Conservation (phyloP, 1,284 basidiomycete genomes). For the Trichosporon asahii region DNA sequence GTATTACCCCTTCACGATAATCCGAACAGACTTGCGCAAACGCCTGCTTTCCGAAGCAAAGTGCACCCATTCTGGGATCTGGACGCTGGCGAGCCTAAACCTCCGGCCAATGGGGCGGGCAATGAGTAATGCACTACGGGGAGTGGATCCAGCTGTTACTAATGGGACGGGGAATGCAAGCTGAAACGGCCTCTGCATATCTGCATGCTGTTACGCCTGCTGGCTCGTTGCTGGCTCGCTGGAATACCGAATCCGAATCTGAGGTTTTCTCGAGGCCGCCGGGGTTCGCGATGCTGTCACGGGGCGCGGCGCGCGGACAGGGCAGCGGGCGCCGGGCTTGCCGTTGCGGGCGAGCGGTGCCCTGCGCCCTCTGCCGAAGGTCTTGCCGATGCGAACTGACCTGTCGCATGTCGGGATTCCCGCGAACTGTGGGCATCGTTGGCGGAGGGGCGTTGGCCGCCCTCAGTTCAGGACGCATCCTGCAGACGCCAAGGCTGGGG, state of each 20-base stretch:
- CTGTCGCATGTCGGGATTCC: neutral
- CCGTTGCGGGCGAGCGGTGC: neutral
- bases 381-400: neutral
- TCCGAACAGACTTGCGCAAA: neutral
- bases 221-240: neutral
- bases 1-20: neutral
- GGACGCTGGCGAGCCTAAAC: neutral
- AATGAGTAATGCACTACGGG: neutral
- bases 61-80: too few species aligned
- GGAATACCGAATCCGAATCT: neutral
- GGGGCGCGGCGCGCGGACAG: too few species aligned
- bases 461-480: neutral
- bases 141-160: neutral
- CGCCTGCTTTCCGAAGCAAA: neutral
- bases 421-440: neutral
- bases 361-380: neutral
- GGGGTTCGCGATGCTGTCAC: neutral
- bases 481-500: neutral
- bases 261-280: neutral
- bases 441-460: neutral
- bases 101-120: neutral
- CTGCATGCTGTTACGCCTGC: too few species aligned
- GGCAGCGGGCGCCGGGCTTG: neutral
- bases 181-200: neutral
- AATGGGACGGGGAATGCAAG: neutral